These are phyloP conservation scores for Hylodesmum podocarpum DNA, from an alignment of 306 rosid genomes.

Conservation along the genomic window DNA sequence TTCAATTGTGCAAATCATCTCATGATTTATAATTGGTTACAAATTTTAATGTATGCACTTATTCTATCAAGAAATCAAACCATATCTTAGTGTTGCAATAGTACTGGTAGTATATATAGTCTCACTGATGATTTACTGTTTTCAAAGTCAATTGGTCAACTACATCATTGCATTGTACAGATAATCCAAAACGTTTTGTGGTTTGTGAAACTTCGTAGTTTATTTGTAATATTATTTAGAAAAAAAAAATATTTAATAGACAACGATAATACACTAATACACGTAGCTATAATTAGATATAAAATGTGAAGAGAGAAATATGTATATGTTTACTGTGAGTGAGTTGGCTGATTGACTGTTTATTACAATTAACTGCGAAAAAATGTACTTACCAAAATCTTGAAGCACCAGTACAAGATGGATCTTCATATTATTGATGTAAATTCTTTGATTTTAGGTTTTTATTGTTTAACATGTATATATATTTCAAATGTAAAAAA, in stretches of 20 bases:
- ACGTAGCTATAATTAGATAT: too few relatives aligned
- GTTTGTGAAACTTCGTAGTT: conserved; percentile 2
- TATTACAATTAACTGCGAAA: too few relatives aligned
- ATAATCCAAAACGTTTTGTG: conserved; percentile 23
- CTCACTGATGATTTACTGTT: conserved; percentile 12
- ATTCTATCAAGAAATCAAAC: conserved; percentile 25
- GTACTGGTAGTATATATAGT: neutral
- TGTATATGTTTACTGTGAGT: too few relatives aligned
- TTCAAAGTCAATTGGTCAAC: conserved; percentile 23
- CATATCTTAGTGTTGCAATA: conserved; percentile 3
- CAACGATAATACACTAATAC: too few relatives aligned
- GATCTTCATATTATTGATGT: too few relatives aligned
- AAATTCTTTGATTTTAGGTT: neutral
- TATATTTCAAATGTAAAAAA: neutral
- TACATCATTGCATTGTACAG: conserved; percentile 11
- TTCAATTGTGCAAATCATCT: conserved; percentile 11
- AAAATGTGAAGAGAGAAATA: too few relatives aligned
- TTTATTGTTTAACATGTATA: neutral
- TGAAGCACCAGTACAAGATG: too few relatives aligned
- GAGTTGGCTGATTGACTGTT: too few relatives aligned
- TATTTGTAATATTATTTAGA: too few relatives aligned
- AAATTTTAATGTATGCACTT: conserved; percentile 15
- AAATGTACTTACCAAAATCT: too few relatives aligned
- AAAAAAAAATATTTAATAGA: too few relatives aligned
- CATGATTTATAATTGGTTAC: conserved; percentile 15